Base-by-base conservation (phyloP, 2,329 filamentous ascomycete genomes). In the Pyrenophora tritici-repentis region DNA sequence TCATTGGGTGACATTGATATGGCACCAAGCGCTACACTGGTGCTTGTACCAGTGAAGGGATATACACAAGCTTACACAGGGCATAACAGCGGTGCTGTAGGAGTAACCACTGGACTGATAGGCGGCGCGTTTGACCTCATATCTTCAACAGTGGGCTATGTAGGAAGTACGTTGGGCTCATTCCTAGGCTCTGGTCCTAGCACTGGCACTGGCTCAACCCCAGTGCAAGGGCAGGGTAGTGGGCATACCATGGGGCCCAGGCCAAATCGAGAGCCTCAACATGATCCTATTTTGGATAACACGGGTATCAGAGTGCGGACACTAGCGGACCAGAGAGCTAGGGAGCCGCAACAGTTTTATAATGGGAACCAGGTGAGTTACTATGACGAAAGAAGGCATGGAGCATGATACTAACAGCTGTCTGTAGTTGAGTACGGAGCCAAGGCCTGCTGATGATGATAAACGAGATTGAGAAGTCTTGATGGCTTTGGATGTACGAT, bases 331-430 rank as follows among this genome's bases (percentile, higher is more conserved):
- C 76, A 78, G 63, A 58, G 75, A 34, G 76, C 80, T 16, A 78
- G 83, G 54, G 77, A 80, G 33, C 78, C 79, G 45, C 82, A 85
- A 37, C 87, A 95, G 66, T 83, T 95, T 39, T 96, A 97, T 69
- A 97, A 97, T 66, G 92, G 92, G 1, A 97, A 96, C 67, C 90
- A 90, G 70, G 89, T 92, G 78, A 74, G 84, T 76, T 12, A n/a
- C 8, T 17, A 16, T 17, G 7, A 26, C 6, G 12, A 14, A 7
- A 40, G 4, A 16, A 17, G n/a, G 8, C 4, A 13, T 16, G 24
- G 37, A 6, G 37, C 4, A 14, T 10, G 16, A 38, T 31, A 17
- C 43, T 46, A n/a, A 46, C n/a, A 14, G 4, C 16, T 8, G 12
- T 20, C n/a, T 24, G 26, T 14, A 46, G 48, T 42, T 51, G 33